These are phyloP conservation scores for Starmerella powellii DNA, from an alignment of 805 yeast species.

Conservation along the genomic window DNA sequence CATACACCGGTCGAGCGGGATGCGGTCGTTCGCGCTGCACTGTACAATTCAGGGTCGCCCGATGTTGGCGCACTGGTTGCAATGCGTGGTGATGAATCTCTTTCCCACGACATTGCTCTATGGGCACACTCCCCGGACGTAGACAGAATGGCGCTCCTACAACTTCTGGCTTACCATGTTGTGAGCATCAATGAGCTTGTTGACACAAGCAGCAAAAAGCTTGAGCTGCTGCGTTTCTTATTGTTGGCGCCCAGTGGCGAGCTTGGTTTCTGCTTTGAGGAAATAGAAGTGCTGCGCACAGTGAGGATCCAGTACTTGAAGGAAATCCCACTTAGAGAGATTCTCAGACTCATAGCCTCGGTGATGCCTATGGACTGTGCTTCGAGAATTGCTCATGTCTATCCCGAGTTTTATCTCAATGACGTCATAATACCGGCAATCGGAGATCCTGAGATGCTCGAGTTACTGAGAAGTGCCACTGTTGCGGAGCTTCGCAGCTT, in stretches of 20 bases:
- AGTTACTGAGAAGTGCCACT: constrained; percentile 3
- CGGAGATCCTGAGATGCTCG: neutral
- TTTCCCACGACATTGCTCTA: constrained; percentile 6
- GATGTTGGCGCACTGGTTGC: constrained; percentile 11
- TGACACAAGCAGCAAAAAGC: neutral
- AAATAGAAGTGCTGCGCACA: constrained; percentile 8
- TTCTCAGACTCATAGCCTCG: constrained; percentile 8
- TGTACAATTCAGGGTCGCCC: constrained; percentile 12
- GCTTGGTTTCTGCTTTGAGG: constrained; percentile 17
- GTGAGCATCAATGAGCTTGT: constrained; percentile 8
- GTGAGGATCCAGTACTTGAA: constrained; percentile 9
- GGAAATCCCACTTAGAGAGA: neutral
- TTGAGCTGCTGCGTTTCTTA: constrained; percentile 5
- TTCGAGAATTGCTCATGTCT: constrained; percentile 12
- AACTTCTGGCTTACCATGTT: constrained; percentile 13
- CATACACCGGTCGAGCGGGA: constrained; percentile 17
- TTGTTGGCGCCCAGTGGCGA: constrained; percentile 16
- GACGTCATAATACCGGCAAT: constrained; percentile 11
- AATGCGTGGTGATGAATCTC: constrained; percentile 13
- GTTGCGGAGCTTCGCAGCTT: constrained; percentile 6
- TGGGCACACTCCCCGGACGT: constrained; percentile 8
- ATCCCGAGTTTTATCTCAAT: constrained; percentile 10
- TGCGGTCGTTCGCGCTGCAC: constrained; percentile 4
- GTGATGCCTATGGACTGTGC: constrained; percentile 4
- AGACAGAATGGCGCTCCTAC: constrained; percentile 13